These are phyloP conservation scores for Epichloe glyceriae DNA, from an alignment of 2,329 filamentous ascomycete species.

Conservation along the genomic window DNA sequence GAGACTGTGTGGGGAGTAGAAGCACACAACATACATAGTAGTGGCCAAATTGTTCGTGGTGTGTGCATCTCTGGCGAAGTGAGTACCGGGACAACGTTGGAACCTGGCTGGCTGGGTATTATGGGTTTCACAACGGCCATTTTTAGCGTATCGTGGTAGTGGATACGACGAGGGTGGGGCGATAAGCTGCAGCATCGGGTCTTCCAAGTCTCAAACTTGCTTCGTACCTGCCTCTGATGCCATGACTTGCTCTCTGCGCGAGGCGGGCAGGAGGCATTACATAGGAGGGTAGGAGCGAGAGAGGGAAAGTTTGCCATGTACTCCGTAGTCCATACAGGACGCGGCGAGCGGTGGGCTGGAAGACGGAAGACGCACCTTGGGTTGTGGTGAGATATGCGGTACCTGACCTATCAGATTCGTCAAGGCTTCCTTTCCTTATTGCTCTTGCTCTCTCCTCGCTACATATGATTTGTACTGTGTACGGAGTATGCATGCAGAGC, in stretches of 20 bases:
- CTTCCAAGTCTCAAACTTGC: not conserved
- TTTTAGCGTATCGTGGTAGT: slow-evolving; percentile 4
- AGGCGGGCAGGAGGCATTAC: not conserved
- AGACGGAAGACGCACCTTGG: not conserved
- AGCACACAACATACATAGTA: too few species aligned
- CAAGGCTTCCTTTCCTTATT: not conserved
- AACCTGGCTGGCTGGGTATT: not conserved
- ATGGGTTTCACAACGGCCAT: slow-evolving; percentile 4
- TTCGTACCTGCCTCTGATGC: slow-evolving; percentile 2
- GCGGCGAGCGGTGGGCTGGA: not conserved
- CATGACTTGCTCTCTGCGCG: not conserved
- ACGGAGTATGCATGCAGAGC: not conserved
- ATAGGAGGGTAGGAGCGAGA: too few species aligned
- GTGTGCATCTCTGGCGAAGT: too few species aligned
- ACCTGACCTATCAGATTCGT: not conserved
- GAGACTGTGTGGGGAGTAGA: not conserved
- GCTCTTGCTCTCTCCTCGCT: not conserved
- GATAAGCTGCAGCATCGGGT: slow-evolving; percentile 3
- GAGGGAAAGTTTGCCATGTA: too few species aligned
- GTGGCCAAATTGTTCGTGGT: too few species aligned
- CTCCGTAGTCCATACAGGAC: too few species aligned
- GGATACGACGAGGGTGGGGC: slow-evolving; percentile 2
- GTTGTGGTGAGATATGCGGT: not conserved
- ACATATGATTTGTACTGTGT: not conserved
- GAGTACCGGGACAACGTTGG: too few species aligned